phyloP scores from a whole-genome alignment of 345 rosid species.

The Syzygium oleosum region DNA sequence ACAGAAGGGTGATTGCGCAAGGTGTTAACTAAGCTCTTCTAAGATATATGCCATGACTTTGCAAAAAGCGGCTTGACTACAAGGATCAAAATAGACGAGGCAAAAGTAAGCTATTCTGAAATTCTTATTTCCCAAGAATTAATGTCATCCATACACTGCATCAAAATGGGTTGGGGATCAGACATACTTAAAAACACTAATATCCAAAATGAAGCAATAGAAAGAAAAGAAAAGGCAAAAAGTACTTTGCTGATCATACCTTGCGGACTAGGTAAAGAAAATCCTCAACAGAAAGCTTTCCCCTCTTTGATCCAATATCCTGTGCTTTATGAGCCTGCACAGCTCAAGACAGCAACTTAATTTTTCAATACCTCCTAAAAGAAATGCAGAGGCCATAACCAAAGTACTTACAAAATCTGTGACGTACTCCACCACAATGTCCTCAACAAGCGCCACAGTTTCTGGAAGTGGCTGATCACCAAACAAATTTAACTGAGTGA shows the following conservation, averaged over 20 bases:
- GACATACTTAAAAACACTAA: not conserved
- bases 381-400: not conserved
- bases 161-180: not conserved
- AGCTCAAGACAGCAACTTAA: not conserved
- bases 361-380: not conserved
- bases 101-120: not conserved
- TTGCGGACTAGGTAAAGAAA: constrained; percentile 76
- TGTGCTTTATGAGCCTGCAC: constrained; percentile 82
- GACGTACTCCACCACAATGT: constrained; percentile 86
- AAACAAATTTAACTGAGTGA: not conserved
- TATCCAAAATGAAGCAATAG: not conserved
- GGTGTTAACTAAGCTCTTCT: not conserved
- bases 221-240: not conserved
- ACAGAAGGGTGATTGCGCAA: not conserved
- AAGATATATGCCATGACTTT: not conserved
- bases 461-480: constrained; percentile 80
- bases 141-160: not conserved
- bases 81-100: not conserved
- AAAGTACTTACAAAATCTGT: constrained; percentile 65
- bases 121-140: not conserved
- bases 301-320: constrained; percentile 78
- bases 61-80: not conserved
- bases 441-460: constrained; percentile 86
- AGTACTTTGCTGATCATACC: constrained; percentile 27
- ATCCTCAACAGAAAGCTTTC: constrained; percentile 79